phyloP scores from a whole-genome alignment of 768 basidiomycete genomes.

The Boletales sp. region DNA sequence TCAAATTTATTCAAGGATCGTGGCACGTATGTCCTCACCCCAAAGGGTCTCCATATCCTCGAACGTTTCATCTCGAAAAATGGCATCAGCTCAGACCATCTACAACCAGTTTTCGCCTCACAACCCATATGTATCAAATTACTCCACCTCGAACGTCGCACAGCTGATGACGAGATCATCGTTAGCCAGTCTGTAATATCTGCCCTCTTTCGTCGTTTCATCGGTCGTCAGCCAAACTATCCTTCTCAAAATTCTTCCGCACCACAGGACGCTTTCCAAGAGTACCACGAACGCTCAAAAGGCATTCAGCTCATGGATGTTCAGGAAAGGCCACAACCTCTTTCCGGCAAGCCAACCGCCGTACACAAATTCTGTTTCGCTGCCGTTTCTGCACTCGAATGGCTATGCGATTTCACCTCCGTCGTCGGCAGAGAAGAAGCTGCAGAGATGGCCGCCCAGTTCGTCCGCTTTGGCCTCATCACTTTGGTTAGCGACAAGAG shows the following conservation, averaged over 20 bases:
- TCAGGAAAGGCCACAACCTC: slow-evolving; percentile 59
- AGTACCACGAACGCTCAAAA: slow-evolving; percentile 78
- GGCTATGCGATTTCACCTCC: slow-evolving; percentile 97
- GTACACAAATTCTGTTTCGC: slow-evolving; percentile 74
- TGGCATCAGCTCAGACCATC: slow-evolving; percentile 92
- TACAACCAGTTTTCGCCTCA: slow-evolving; percentile 82
- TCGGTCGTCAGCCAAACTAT: slow-evolving; percentile 84
- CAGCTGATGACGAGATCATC: slow-evolving; percentile 95
- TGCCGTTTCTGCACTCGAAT: slow-evolving; percentile 87
- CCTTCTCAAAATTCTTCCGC: slow-evolving; percentile 41
- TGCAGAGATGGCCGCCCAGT: slow-evolving; percentile 96
- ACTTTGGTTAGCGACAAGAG: slow-evolving; percentile 85
- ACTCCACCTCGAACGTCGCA: slow-evolving; percentile 91
- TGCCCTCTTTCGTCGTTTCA: slow-evolving; percentile 93
- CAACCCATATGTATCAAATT: slow-evolving; percentile 98
- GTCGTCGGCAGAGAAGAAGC: slow-evolving; percentile 95
- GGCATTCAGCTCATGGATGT: slow-evolving; percentile 70
- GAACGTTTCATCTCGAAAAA: slow-evolving; percentile 99
- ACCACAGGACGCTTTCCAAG: slow-evolving; percentile 58
- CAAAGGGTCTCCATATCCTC: slow-evolving; percentile 97
- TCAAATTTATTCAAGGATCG: slow-evolving; percentile 96
- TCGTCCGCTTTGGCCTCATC: slow-evolving; percentile 93
- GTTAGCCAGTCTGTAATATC: slow-evolving; percentile 92
- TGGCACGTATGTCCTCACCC: slow-evolving; percentile 91
- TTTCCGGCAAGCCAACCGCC: slow-evolving; percentile 42